These are phyloP conservation scores for Solanum chiquidenum DNA, from an alignment of 257 asterid species.

Conservation along the genomic window DNA sequence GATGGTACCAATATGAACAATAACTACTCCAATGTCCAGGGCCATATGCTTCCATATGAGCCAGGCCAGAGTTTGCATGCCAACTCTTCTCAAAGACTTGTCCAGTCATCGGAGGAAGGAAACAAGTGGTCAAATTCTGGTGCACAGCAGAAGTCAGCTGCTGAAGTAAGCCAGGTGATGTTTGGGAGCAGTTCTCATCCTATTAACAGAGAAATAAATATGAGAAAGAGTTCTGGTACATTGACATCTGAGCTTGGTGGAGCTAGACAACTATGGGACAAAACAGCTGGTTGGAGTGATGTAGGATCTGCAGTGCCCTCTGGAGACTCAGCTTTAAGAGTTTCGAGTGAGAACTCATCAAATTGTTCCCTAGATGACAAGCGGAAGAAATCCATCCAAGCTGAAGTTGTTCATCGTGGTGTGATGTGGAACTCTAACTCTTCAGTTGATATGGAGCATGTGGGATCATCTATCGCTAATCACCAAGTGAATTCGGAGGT, in stretches of 20 bases:
- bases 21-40: slow-evolving; percentile 22
- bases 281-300: slow-evolving; percentile 47
- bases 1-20: slow-evolving; percentile 17
- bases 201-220: slow-evolving; percentile 22
- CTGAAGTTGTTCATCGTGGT: slow-evolving; percentile 16
- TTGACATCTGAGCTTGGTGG: slow-evolving; percentile 31
- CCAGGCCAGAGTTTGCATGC: slow-evolving; percentile 6
- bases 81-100: slow-evolving; percentile 4
- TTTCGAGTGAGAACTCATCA: slow-evolving; percentile 25
- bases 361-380: slow-evolving; percentile 23
- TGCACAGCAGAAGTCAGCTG: slow-evolving; percentile 2
- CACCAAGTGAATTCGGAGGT: slow-evolving; percentile 28
- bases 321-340: slow-evolving; percentile 26
- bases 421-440: slow-evolving; percentile 41
- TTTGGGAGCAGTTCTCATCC: slow-evolving; percentile 30
- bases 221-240: slow-evolving; percentile 13
- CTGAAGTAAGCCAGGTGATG: slow-evolving; percentile 26
- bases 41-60: slow-evolving; percentile 22
- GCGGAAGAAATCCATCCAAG: slow-evolving; percentile 28
- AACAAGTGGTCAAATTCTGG: slow-evolving; percentile 1
- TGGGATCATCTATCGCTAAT: slow-evolving; percentile 21
- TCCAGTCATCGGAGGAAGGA: slow-evolving; percentile 5
- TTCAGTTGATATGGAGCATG: slow-evolving; percentile 26
- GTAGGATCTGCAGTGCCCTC: slow-evolving; percentile 26
- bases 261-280: slow-evolving; percentile 17